phyloP scores from a whole-genome alignment of 1,284 basidiomycete genomes.

The Cutaneotrichosporon sp. region DNA sequence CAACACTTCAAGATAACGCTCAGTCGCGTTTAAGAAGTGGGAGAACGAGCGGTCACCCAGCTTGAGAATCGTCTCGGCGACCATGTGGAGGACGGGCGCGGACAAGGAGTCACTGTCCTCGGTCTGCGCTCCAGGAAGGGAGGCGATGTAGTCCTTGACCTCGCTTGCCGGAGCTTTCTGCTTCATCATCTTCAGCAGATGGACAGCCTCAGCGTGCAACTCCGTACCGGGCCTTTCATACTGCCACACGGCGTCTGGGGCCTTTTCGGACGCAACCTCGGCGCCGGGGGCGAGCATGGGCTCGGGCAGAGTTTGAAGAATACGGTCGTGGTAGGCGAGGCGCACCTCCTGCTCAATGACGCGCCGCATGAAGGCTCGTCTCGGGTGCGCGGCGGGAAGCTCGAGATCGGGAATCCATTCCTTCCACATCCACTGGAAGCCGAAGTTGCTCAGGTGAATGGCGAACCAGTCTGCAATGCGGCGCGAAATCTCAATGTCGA shows the following conservation, averaged over 20 bases:
- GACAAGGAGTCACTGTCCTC: slow-evolving; percentile 54
- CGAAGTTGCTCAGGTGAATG: slow-evolving; percentile 95
- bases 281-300: slow-evolving; percentile 57
- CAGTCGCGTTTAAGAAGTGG: slow-evolving; percentile 95
- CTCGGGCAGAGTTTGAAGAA: slow-evolving; percentile 81
- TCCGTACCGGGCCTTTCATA: slow-evolving; percentile 75
- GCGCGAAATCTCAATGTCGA: slow-evolving; percentile 77
- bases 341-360: slow-evolving; percentile 86
- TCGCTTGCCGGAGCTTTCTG: slow-evolving; percentile 64
- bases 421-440: slow-evolving; percentile 99
- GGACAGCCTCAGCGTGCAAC: slow-evolving; percentile 70
- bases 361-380: slow-evolving; percentile 78
- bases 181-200: slow-evolving; percentile 76
- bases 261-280: slow-evolving; percentile 63
- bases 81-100: slow-evolving; percentile 65
- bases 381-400: slow-evolving; percentile 70
- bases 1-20: slow-evolving; percentile 86
- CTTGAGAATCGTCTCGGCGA: slow-evolving; percentile 82
- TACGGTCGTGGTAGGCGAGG: slow-evolving; percentile 87
- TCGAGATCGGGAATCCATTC: slow-evolving; percentile 92
- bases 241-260: slow-evolving; percentile 75
- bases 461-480: slow-evolving; percentile 93
- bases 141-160: slow-evolving; percentile 69
- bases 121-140: slow-evolving; percentile 50
- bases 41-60: slow-evolving; percentile 95